Percentiles rank a stretch among this genome's conserved stretches.
Evolutionary conservation across 768 basidiomycete species (phyloP).

Genomic region (Pleurotus pulmonarius): DNA sequence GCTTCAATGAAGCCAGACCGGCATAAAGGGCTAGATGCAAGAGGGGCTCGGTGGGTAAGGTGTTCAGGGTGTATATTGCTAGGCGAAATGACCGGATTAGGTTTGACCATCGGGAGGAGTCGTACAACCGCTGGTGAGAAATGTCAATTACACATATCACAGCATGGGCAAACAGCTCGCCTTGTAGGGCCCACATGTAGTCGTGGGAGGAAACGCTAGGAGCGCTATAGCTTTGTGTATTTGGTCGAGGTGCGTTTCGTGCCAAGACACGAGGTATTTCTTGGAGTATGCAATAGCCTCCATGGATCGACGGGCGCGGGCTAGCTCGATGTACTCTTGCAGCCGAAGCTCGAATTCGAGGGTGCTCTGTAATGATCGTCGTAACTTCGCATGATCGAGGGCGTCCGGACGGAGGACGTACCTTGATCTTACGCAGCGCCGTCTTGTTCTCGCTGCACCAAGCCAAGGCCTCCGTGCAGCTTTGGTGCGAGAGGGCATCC

Average conservation of each 20-base stretch:
- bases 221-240: constrained; percentile 75
- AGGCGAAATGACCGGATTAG: constrained; percentile 78
- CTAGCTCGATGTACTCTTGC: constrained; percentile 95
- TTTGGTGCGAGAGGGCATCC: constrained; percentile 65
- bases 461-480: constrained; percentile 83
- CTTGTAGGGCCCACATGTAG: constrained; percentile 76
- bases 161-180: constrained; percentile 32
- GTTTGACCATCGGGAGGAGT: constrained; percentile 68
- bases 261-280: constrained; percentile 81
- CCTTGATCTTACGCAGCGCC: constrained; percentile 89
- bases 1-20: constrained; percentile 86
- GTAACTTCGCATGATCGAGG: constrained; percentile 1
- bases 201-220: constrained; percentile 70
- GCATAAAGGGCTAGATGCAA: constrained; percentile 87
- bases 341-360: constrained; percentile 95
- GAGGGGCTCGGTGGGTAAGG: constrained; percentile 82
- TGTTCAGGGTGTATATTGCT: constrained; percentile 85
- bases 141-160: neutral
- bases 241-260: constrained; percentile 74
- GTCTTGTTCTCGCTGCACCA: constrained; percentile 98
- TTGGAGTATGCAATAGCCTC: constrained; percentile 84
- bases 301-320: constrained; percentile 54
- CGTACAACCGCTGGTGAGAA: constrained; percentile 70
- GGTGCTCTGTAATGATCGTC: constrained; percentile 58
- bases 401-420: constrained; percentile 18